Conservation (phyloP, 2,329 filamentous ascomycete genomes). For the Aspergillus sp. region DNA sequence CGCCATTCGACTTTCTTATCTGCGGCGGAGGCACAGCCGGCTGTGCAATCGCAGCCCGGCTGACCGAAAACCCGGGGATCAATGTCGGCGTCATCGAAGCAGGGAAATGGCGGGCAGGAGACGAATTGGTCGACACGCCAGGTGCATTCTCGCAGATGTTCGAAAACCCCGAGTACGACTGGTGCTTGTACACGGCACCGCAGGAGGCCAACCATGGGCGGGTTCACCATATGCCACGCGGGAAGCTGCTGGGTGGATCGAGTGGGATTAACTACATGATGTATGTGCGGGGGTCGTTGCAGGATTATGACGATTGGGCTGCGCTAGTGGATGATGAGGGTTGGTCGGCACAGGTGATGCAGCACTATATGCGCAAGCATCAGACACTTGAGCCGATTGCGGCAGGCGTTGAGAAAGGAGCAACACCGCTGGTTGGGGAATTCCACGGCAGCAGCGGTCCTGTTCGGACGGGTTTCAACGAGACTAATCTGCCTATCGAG, state of each 20-base stretch:
- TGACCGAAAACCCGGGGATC: conserved; percentile 40
- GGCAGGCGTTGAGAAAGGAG: conserved; percentile 12
- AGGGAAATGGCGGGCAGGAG: conserved; percentile 28
- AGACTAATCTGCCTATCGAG: conserved; percentile 11
- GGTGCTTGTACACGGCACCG: conserved; percentile 24
- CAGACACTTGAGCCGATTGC: conserved; percentile 24
- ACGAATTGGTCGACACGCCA: conserved; percentile 23
- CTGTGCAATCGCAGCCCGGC: conserved; percentile 34
- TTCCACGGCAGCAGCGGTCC: conserved; percentile 12
- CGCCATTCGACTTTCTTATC: conserved; percentile 32
- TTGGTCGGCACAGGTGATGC: conserved; percentile 18
- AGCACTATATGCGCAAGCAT: conserved; percentile 22
- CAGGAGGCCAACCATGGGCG: conserved; percentile 18
- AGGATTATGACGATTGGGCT: conserved; percentile 32
- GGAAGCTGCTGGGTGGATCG: conserved; percentile 30
- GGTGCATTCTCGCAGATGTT: conserved; percentile 17
- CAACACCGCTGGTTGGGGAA: conserved; percentile 10
- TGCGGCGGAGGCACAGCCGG: conserved; percentile 54
- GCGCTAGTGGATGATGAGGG: conserved; percentile 20
- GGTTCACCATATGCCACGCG: conserved; percentile 22
- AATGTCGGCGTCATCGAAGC: conserved; percentile 44
- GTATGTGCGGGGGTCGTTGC: conserved; percentile 35
- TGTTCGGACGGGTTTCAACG: conserved; percentile 12
- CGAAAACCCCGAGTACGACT: conserved; percentile 32
- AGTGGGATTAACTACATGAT: conserved; percentile 35